A percentile compares a stretch with the other conserved stretches of the same genome.
Conservation (phyloP, 1,284 basidiomycete genomes). For the Tausonia pullulans region DNA sequence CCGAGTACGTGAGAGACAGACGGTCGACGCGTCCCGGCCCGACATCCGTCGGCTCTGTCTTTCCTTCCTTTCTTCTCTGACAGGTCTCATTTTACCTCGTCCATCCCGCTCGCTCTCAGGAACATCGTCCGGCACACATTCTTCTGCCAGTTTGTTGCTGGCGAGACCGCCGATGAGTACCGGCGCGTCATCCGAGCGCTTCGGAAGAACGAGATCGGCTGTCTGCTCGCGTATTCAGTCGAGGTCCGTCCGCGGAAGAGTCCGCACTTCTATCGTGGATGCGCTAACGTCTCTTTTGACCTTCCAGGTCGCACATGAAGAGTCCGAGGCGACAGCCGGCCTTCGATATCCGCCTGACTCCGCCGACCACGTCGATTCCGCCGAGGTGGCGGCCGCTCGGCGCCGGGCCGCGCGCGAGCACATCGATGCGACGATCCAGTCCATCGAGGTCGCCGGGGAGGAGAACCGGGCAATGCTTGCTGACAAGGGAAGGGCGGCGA, state of each 20-base stretch:
- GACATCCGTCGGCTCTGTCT: no score
- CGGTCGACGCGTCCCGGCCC: no score
- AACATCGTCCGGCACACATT: slow-evolving; percentile 66
- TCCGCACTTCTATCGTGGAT: background rate
- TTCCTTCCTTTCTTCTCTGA: no score
- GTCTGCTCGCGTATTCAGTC: slow-evolving; percentile 73
- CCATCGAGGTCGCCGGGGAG: slow-evolving; percentile 62
- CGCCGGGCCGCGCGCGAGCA: slow-evolving; percentile 43
- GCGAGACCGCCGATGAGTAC: slow-evolving; percentile 62
- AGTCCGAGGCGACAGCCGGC: background rate
- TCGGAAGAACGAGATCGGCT: slow-evolving; percentile 56
- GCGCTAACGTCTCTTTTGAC: background rate
- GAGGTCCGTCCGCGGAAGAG: slow-evolving; percentile 43
- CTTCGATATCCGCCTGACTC: background rate
- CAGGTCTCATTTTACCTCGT: no score
- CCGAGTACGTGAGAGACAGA: slow-evolving; percentile 39
- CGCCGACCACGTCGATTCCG: background rate
- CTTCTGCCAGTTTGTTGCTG: slow-evolving; percentile 75
- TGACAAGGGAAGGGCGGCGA: slow-evolving; percentile 1
- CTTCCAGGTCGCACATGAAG: background rate
- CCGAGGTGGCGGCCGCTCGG: slow-evolving; percentile 17
- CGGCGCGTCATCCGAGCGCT: slow-evolving; percentile 53
- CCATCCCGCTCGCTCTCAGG: background rate
- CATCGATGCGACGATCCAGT: slow-evolving; percentile 56
- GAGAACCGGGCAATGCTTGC: slow-evolving; percentile 42